A percentile compares a stretch with the other conserved stretches of the same genome.
These are phyloP conservation scores for Adansonia digitata DNA, from an alignment of 345 rosid species.

Conservation along the genomic window DNA sequence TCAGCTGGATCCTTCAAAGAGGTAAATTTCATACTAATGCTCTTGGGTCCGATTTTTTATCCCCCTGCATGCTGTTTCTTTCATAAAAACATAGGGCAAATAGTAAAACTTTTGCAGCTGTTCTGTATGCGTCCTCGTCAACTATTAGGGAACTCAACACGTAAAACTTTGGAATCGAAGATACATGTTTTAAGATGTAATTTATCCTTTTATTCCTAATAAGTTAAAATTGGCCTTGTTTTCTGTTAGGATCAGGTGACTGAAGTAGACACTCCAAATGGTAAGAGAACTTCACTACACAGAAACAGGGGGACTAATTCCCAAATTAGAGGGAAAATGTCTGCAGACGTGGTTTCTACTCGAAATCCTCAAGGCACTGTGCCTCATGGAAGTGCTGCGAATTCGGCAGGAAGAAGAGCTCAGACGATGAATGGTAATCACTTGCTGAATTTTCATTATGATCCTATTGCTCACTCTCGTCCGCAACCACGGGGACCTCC, in stretches of 20 bases:
- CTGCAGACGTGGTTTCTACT: constrained; percentile 33
- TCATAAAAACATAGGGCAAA: not conserved
- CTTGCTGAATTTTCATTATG: constrained; percentile 88
- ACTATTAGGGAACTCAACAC: not conserved
- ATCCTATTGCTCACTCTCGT: constrained; percentile 57
- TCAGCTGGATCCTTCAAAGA: constrained; percentile 49
- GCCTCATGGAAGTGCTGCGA: constrained; percentile 38
- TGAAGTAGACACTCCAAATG: constrained; percentile 33
- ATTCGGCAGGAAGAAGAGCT: constrained; percentile 59
- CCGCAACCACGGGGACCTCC: constrained; percentile 53
- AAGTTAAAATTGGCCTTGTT: not conserved
- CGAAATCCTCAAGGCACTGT: constrained; percentile 34
- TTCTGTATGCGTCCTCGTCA: not conserved
- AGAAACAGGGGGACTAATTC: constrained; percentile 21
- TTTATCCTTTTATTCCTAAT: not conserved
- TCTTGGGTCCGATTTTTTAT: not conserved
- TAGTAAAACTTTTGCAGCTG: not conserved
- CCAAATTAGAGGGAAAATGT: constrained; percentile 47
- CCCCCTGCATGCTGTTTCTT: not conserved
- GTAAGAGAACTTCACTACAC: constrained; percentile 29
- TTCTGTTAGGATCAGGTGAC: constrained; percentile 47
- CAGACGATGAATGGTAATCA: constrained; percentile 76
- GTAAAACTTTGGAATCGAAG: not conserved
- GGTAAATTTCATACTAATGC: constrained; percentile 27
- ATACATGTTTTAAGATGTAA: not conserved